Percentiles rank a stretch among this genome's conserved stretches.
Conservation (phyloP, 768 basidiomycete genomes). For the Tylopilus balloui region DNA sequence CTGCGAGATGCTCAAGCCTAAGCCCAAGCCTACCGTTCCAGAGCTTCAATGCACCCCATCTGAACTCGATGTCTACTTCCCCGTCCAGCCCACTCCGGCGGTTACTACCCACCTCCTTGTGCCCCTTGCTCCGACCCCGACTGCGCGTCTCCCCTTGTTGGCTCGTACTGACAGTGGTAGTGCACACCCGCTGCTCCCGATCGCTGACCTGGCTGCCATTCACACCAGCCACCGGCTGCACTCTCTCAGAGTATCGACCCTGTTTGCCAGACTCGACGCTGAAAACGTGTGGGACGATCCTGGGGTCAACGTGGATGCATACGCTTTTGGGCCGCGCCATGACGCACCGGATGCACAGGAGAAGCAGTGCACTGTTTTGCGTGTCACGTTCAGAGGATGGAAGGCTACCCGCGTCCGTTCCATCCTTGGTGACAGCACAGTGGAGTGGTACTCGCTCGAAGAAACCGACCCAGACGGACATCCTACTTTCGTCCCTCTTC, state of each 20-base stretch:
- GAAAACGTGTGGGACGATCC: conserved; percentile 56
- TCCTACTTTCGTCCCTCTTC: conserved; percentile 1
- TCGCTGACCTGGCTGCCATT: conserved; percentile 46
- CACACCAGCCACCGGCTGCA: conserved; percentile 55
- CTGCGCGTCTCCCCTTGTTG: conserved; percentile 57
- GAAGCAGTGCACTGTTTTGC: conserved; percentile 61
- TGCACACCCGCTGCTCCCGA: conserved; percentile 44
- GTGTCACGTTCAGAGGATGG: conserved; percentile 74
- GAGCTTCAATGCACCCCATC: conserved; percentile 24
- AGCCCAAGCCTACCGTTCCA: conserved; percentile 5
- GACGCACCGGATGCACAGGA: conserved; percentile 31
- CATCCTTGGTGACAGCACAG: conserved; percentile 66
- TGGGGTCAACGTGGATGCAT: conserved; percentile 51
- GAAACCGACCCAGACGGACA: conserved; percentile 36
- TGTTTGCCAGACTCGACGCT: conserved; percentile 69
- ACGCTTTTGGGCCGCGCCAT: conserved; percentile 49
- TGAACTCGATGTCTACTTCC: conserved; percentile 63
- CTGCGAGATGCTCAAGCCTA: conserved; percentile 30
- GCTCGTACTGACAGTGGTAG: conserved; percentile 12
- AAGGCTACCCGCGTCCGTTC: conserved; percentile 56
- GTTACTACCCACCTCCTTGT: conserved; percentile 68
- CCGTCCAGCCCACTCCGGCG: conserved; percentile 28
- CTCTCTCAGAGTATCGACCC: conserved; percentile 55
- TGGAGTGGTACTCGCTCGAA: conserved; percentile 72
- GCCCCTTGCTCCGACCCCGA: conserved; percentile 73